phyloP scores from a whole-genome alignment of 2,329 filamentous ascomycete genomes.

The Helotiales sp. region DNA sequence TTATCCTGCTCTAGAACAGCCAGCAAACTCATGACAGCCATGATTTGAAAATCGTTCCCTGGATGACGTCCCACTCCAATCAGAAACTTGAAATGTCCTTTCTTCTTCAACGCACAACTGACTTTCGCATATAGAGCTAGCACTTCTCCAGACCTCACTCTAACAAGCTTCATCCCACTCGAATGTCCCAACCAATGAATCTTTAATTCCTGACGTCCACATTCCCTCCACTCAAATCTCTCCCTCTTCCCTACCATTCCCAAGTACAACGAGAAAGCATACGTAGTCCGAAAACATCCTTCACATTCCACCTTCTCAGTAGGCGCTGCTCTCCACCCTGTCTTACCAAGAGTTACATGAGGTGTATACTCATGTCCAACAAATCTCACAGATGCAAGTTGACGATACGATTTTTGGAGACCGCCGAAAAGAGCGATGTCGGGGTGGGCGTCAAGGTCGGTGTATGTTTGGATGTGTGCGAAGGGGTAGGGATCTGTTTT shows the following conservation, averaged over 20 bases:
- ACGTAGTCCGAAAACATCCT: background rate
- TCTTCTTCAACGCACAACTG: background rate
- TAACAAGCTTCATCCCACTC: background rate
- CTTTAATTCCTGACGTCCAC: background rate
- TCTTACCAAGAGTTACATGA: background rate
- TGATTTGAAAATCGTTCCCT: background rate
- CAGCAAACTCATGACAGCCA: conserved; percentile 4
- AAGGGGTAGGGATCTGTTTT: background rate
- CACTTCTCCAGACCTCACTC: background rate
- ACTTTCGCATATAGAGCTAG: background rate
- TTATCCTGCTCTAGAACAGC: background rate
- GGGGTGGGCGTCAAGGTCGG: background rate
- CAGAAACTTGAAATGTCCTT: background rate
- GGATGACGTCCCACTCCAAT: background rate
- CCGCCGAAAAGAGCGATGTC: background rate
- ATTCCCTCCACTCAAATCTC: background rate
- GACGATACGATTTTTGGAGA: background rate
- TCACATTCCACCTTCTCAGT: background rate
- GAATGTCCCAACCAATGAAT: background rate
- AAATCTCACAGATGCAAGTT: background rate
- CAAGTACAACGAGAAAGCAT: background rate
- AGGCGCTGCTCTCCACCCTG: background rate
- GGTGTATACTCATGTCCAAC: background rate
- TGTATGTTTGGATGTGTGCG: background rate
- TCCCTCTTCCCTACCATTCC: background rate